Evolutionary conservation across 2,329 filamentous ascomycete species (phyloP), one percentile per base, ranked within the genome.

Genomic region (Hypoxylon sp.): DNA sequence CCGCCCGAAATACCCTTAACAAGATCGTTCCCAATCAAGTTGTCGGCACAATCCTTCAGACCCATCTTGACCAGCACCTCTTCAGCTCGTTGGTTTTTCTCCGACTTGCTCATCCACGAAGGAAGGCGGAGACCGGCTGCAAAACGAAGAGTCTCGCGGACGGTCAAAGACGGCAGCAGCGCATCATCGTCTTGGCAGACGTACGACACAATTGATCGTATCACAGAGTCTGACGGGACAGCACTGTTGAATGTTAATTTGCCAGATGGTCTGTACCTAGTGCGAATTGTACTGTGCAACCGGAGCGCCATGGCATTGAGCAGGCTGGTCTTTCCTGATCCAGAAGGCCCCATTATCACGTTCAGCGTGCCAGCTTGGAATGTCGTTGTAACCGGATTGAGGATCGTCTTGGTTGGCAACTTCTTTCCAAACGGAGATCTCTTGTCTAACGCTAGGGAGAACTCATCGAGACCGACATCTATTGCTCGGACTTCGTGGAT

Each of bases 131-230:
- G 81, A 1, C 89, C 89, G 2, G 91, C 91, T 2, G 91, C 88
- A 74, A 91, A 92, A 0, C 81, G 84, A 1, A 94, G 81, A 0
- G 90, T 94, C 74, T 94, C 91, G 1, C 91, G 86, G 0, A 94
- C 91, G 0, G 91, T 94, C 19, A 94, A 81, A 0, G 89, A 92
- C 0, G 91, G 88, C 5, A 94, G 82, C 1, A 94, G 80, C 1
- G 90, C 91, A 71, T 93, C 90, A 61, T 94, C 91, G 63, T 93
- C 91, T 69, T 94, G 91, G 21, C 90, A 92, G 5, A 94, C 91
- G 66, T 92, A 94, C 0, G 91, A 93, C 43, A 89, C 91, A 0
- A 93, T 85, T 0, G 90, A 91, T 29, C 89, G 84, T 32, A 94
- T 84, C 2, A 94, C 91, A 0, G 87, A 85, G 53, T 88, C 84